Base-by-base conservation (phyloP, 1,139 yeast genomes). In the Diutina siamensis region DNA sequence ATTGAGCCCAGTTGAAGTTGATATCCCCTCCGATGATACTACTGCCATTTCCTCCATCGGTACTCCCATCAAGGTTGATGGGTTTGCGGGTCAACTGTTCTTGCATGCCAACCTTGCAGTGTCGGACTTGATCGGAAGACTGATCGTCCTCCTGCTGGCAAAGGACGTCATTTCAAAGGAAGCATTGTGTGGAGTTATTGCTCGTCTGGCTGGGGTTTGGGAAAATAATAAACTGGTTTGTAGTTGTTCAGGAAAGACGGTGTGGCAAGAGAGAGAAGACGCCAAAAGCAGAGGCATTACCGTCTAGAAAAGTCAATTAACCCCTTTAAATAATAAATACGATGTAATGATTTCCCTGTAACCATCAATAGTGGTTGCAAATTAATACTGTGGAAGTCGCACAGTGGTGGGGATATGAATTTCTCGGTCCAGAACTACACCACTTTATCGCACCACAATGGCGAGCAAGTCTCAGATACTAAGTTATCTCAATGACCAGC, bases 161-260 rank as follows among this genome's bases (percentile, higher is more conserved):
- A 60, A 66, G 44, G 68, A 68, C 35, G 58, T 64, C 42, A 67
- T 71, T 2, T 53, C 67, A 40, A 48, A 59, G 3, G 74, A 69
- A 47, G 74, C 81, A 4, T 67, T 80, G 45, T 85, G 78, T 45
- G 97, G 97, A 21, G 95, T 92, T 27, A 78, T 92, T 59, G 97
- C 97, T 2, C 76, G 97, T 57, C 83, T 95, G 55, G 97, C 98
- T 1, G 98, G 98, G 12, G 84, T 80, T 17, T 92, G 97, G 97
- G 95, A 92, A 58, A 92, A 92, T 62, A 85, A 83, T 56, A 92
- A 92, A 63, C 80, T 81, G 52, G 94, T 92, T 1, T 92, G 98
- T 63, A 82, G 94, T 40, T 92, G 98, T 60, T 80, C 94, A 25
- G 98, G 98, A 10, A 87, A 88, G 68, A 86, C 95, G 1, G 79